Evolutionary conservation across 2,329 filamentous ascomycete genomes (phyloP), one percentile per base, ranked within the genome.

Genomic region (Acephala macrosclerotiorum): DNA sequence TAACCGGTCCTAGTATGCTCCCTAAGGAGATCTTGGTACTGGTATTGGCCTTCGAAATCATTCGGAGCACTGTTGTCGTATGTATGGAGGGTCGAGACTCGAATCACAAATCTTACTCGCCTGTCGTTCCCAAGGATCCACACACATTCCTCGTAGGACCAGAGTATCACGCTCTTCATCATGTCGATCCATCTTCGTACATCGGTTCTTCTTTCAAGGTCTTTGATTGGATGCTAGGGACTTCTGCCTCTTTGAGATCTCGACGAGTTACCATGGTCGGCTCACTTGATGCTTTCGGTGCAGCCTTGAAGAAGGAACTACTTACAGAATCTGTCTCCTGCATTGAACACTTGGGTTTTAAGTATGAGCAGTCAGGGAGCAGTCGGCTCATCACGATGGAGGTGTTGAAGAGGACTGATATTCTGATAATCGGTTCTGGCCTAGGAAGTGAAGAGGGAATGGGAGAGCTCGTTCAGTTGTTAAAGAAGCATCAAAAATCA

Each of bases 91-190:
- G 68, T 26, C 53, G 40, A 25, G 68, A 69, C 22, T 67, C 68
- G 9, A 69, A 69, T 33, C 65, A 67, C 36, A 29, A 59, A 22
- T 38, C 61, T n/a, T 69, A 66, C 60, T 42, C 51, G 7, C 58
- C 35, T 5, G 59, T 63, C 18, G 64, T 70, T n/a, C 66, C 68
- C 9, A 68, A 66, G n/a, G 66, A 68, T 47, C 64, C 64, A n/a
- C 53, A 65, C 26, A 60, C 38, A 12, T 64, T 64, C n/a, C 12
- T 67, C 14, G 68, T 70, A 0, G 68, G 68, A 26, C 64, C 68
- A 0, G 51, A 70, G 58, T 70, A 66, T 49, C 68, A 70, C 42
- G 62, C 65, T 22, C 51, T 70, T 16, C 68, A 70, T 42, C 68
- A 70, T 42, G 56, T 68, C 38, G 57, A 68, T 47, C 68, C 68